Evolutionary conservation across 139 green algal genomes (phyloP).

Genomic region (Chlorella sorokiniana): DNA sequence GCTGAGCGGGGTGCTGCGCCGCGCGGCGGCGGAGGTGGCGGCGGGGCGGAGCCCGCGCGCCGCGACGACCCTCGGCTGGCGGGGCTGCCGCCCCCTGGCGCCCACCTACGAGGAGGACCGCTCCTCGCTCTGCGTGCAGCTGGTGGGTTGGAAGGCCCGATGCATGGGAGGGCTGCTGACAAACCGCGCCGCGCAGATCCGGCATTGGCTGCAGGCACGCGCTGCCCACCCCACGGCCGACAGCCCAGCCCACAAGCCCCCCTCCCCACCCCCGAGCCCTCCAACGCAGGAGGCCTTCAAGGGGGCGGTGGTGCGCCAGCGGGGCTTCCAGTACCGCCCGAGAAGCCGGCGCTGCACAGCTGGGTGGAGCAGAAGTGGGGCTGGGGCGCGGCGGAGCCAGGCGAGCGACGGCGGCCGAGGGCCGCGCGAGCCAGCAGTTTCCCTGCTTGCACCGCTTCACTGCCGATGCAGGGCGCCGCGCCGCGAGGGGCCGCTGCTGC

Average conservation of each 20-base stretch:
- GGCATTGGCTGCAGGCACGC: background rate
- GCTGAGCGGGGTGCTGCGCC: background rate
- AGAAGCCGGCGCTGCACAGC: background rate
- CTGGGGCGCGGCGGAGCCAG: background rate
- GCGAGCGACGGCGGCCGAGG: background rate
- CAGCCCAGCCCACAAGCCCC: no score
- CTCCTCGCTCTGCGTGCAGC: background rate
- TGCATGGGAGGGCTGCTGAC: background rate
- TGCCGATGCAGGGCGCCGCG: no score
- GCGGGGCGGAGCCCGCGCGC: no score
- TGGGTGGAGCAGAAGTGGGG: slow-evolving; percentile 36
- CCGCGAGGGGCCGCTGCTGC: no score
- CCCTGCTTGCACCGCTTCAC: background rate
- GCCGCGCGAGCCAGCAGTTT: background rate
- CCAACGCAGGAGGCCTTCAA: slow-evolving; percentile 3
- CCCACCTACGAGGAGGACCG: background rate
- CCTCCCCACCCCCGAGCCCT: no score
- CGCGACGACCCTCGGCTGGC: background rate
- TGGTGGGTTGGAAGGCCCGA: background rate
- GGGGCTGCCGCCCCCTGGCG: slow-evolving; percentile 13
- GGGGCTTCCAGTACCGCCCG: background rate
- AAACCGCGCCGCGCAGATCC: no score
- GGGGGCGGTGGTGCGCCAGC: background rate
- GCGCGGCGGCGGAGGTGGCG: background rate
- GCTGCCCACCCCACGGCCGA: no score